phyloP scores from a whole-genome alignment of 768 basidiomycete genomes.

The Pleurotus cornucopiae region DNA sequence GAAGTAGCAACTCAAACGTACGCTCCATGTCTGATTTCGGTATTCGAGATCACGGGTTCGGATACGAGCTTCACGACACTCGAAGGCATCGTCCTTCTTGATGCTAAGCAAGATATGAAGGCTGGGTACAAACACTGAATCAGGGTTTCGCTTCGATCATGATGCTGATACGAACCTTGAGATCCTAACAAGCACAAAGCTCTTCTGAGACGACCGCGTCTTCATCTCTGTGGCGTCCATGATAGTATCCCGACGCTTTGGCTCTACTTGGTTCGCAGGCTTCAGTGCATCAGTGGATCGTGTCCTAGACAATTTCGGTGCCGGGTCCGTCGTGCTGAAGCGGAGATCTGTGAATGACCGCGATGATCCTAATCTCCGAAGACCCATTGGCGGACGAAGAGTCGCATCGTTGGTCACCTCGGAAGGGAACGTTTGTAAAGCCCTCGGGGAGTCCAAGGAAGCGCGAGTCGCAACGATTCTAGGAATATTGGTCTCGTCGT shows the following conservation, averaged over 20 bases:
- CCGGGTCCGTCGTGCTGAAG: slow-evolving; percentile 13
- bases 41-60: slow-evolving; percentile 79
- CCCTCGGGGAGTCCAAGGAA: slow-evolving; percentile 49
- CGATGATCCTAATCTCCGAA: slow-evolving; percentile 54
- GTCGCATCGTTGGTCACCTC: slow-evolving; percentile 6
- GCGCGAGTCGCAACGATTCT: slow-evolving; percentile 25
- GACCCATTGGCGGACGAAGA: slow-evolving; percentile 25
- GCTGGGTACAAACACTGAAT: slow-evolving; percentile 26
- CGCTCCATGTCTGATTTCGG: slow-evolving; percentile 79
- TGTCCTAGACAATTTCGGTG: slow-evolving; percentile 30
- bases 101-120: slow-evolving; percentile 73
- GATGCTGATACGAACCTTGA: slow-evolving; percentile 47
- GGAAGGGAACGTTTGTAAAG: slow-evolving; percentile 15
- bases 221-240: slow-evolving; percentile 81
- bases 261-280: slow-evolving; percentile 8
- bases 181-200: slow-evolving; percentile 75
- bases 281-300: slow-evolving; percentile 36
- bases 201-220: slow-evolving; percentile 75
- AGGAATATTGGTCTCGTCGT: slow-evolving; percentile 10
- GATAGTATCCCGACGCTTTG: slow-evolving; percentile 13
- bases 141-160: slow-evolving; percentile 8
- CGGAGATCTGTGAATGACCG: slow-evolving; percentile 71
- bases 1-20: slow-evolving; percentile 30
- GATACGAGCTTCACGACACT: slow-evolving; percentile 75
- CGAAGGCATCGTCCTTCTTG: slow-evolving; percentile 80